Conservation (phyloP, 2,329 filamentous ascomycete species). For the Colletotrichum lentis region DNA sequence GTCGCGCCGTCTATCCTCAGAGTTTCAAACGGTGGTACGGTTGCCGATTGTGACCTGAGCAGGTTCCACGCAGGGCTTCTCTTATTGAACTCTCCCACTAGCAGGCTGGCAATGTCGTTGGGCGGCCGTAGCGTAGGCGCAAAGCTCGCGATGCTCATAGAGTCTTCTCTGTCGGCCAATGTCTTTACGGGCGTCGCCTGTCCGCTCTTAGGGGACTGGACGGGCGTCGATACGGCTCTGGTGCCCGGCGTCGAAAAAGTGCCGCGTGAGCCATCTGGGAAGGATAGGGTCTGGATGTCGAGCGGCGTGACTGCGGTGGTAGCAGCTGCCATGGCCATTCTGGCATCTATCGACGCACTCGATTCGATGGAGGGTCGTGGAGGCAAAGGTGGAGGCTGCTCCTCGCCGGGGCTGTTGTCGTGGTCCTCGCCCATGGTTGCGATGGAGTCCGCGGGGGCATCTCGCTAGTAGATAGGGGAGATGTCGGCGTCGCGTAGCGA, state of each 20-base stretch:
- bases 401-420: slow-evolving; percentile 43
- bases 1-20: slow-evolving; percentile 52
- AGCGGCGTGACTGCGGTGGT: slow-evolving; percentile 86
- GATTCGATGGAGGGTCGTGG: slow-evolving; percentile 53
- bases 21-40: slow-evolving; percentile 68
- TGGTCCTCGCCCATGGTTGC: slow-evolving; percentile 45
- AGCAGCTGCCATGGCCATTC: slow-evolving; percentile 62
- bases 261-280: slow-evolving; percentile 73
- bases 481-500: background rate
- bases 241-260: slow-evolving; percentile 61
- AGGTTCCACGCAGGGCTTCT: slow-evolving; percentile 75
- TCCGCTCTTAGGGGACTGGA: slow-evolving; percentile 47
- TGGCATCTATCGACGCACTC: slow-evolving; percentile 45
- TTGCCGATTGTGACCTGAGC: slow-evolving; percentile 68
- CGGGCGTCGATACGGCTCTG: slow-evolving; percentile 49
- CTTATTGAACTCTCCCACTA: slow-evolving; percentile 73
- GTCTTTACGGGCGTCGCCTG: slow-evolving; percentile 51
- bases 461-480: slow-evolving; percentile 24
- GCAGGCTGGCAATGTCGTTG: slow-evolving; percentile 82
- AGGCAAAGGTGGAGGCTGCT: slow-evolving; percentile 64
- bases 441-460: slow-evolving; percentile 31
- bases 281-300: slow-evolving; percentile 79
- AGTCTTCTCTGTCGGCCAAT: slow-evolving; percentile 65
- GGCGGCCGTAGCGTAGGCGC: slow-evolving; percentile 68
- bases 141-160: slow-evolving; percentile 72